Evolutionary conservation across 2,329 filamentous ascomycete species (phyloP).

Genomic region (Torrubiellomyces zombiae): DNA sequence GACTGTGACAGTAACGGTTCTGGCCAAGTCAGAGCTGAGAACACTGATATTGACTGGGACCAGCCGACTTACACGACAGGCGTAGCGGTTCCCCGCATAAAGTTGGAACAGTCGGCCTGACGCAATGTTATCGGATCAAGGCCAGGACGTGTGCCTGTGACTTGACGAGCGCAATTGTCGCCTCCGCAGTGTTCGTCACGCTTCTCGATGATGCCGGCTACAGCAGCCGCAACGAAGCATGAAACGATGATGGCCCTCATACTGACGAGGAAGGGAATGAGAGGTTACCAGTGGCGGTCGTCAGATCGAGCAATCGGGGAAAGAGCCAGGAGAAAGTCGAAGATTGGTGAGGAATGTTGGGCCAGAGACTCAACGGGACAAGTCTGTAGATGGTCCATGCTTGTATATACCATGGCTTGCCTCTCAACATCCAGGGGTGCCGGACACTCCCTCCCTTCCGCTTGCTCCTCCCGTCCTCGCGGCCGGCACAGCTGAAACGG

Average conservation of each 20-base stretch:
- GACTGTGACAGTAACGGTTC: conserved; percentile 22
- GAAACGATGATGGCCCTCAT: conserved; percentile 25
- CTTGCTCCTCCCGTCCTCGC: too few relatives aligned
- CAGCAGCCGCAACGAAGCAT: conserved; percentile 18
- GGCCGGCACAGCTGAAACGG: too few relatives aligned
- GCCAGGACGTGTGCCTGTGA: conserved; percentile 24
- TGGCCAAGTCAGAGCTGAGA: too few relatives aligned
- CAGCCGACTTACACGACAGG: too few relatives aligned
- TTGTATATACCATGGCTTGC: too few relatives aligned
- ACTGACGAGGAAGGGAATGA: conserved; percentile 10
- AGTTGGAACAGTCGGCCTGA: conserved; percentile 23
- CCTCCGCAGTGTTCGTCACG: conserved; percentile 18
- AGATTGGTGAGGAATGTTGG: too few relatives aligned
- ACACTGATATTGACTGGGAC: too few relatives aligned
- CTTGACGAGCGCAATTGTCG: conserved; percentile 30
- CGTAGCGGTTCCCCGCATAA: conserved; percentile 22
- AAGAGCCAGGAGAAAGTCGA: too few relatives aligned
- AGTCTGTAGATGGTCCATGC: too few relatives aligned
- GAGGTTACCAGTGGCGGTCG: not conserved
- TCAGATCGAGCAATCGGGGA: conserved; percentile 2
- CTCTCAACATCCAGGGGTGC: too few relatives aligned
- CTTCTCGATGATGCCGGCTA: conserved; percentile 18
- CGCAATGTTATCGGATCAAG: conserved; percentile 17
- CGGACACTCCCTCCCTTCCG: too few relatives aligned
- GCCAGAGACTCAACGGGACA: too few relatives aligned